phyloP scores from a whole-genome alignment of 164 flowering plant genomes.

The Buxus sempervirens region DNA sequence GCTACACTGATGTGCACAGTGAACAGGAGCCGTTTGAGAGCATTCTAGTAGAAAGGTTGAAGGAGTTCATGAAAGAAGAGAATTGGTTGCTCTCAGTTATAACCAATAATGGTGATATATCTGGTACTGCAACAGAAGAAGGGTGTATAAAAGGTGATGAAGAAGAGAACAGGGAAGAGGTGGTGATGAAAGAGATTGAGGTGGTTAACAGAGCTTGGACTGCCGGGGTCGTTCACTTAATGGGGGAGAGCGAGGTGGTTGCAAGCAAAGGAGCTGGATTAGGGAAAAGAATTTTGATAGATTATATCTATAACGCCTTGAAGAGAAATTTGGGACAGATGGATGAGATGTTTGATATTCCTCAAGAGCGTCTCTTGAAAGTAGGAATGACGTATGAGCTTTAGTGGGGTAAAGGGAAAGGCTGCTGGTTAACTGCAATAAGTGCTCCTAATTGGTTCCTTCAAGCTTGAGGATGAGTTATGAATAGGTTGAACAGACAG shows the following conservation, averaged over 20 bases:
- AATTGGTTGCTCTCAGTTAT: slow-evolving; percentile 6
- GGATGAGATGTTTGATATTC: slow-evolving; percentile 49
- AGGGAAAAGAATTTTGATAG: slow-evolving; percentile 50
- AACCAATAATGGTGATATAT: neutral
- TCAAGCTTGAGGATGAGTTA: too few relatives aligned
- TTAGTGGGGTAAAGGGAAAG: slow-evolving; percentile 14
- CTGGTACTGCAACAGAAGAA: neutral
- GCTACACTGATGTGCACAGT: slow-evolving; percentile 53
- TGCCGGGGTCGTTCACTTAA: slow-evolving; percentile 52
- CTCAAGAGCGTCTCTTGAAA: slow-evolving; percentile 58
- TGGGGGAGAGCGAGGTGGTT: slow-evolving; percentile 66
- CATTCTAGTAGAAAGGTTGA: slow-evolving; percentile 45
- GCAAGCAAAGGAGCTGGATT: slow-evolving; percentile 45
- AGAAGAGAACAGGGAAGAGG: slow-evolving; percentile 8
- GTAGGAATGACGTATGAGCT: slow-evolving; percentile 79
- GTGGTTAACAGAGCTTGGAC: slow-evolving; percentile 36
- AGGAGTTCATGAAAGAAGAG: slow-evolving; percentile 48
- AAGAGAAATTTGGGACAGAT: slow-evolving; percentile 58
- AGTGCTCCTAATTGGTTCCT: too few relatives aligned
- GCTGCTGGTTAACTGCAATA: neutral
- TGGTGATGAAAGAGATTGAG: slow-evolving; percentile 31
- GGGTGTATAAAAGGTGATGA: neutral
- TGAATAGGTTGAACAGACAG: too few relatives aligned
- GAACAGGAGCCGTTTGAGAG: slow-evolving; percentile 59
- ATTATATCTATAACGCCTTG: slow-evolving; percentile 53